phyloP scores from a whole-genome alignment of 2,329 filamentous ascomycete genomes.

The Penicillium carneum region DNA sequence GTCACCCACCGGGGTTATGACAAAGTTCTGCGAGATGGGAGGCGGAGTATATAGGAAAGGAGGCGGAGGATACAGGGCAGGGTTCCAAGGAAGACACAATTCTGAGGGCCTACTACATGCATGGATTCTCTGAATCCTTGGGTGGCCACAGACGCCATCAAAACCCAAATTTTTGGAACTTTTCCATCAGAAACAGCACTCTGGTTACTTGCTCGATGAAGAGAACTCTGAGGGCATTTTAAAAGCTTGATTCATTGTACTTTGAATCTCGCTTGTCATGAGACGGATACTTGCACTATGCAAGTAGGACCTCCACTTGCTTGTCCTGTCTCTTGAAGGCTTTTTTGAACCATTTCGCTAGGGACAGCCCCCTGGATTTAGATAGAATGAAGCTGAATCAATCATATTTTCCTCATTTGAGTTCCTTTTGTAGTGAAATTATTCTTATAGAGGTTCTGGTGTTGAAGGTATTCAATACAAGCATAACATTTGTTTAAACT shows the following conservation, averaged over 20 bases:
- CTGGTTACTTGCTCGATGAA: constrained; percentile 1
- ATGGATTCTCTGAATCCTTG: not conserved
- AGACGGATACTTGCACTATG: not conserved
- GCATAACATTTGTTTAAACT: too few species aligned
- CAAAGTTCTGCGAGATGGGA: not conserved
- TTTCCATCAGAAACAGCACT: constrained; percentile 9
- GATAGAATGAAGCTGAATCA: not conserved
- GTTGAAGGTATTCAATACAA: too few species aligned
- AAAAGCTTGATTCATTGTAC: constrained; percentile 3
- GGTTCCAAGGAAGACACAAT: not conserved
- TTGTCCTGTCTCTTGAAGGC: not conserved
- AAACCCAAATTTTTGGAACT: constrained; percentile 8
- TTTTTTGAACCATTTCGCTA: not conserved
- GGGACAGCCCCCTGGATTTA: constrained; percentile 1
- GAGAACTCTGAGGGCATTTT: constrained; percentile 4
- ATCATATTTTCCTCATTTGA: not conserved
- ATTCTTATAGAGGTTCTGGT: not conserved
- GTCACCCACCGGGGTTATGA: not conserved
- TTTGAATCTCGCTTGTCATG: not conserved
- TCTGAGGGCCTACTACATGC: not conserved
- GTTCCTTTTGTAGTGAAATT: not conserved
- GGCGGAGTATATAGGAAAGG: not conserved
- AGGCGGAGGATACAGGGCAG: not conserved
- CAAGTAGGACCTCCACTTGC: not conserved
- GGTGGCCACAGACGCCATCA: not conserved